Evolutionary conservation across 192 early-diverging fungal species (phyloP).

Genomic region (Piromyces sp.): DNA sequence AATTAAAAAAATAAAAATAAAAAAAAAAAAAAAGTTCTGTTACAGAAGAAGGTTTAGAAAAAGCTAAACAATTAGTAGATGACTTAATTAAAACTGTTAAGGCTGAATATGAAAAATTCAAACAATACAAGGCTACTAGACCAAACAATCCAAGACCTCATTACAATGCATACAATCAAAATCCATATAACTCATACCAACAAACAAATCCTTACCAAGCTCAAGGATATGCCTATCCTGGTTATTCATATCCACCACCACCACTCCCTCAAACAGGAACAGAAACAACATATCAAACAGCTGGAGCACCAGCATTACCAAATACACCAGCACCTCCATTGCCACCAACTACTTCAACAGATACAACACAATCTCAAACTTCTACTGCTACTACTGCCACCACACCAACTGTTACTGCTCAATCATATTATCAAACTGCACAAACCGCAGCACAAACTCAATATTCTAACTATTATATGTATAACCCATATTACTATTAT

Average conservation of each 20-base stretch:
- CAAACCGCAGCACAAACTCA: background rate
- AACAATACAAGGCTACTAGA: background rate
- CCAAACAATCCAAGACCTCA: background rate
- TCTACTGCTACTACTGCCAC: background rate
- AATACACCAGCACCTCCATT: background rate
- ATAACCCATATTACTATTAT: background rate
- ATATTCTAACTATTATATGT: background rate
- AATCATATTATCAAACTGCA: background rate
- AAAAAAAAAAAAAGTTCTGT: constrained; percentile 36
- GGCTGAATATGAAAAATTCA: constrained; percentile 44
- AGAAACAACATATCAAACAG: background rate
- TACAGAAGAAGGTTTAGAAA: constrained; percentile 43
- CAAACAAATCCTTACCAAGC: background rate
- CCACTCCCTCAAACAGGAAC: background rate
- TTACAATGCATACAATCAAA: background rate
- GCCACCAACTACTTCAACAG: background rate
- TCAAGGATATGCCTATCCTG: background rate
- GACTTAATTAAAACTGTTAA: constrained; percentile 66
- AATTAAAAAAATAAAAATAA: no score
- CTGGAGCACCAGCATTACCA: no score
- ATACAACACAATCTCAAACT: background rate
- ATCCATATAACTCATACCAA: background rate
- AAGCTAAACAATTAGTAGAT: constrained; percentile 47
- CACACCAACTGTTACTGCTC: background rate
- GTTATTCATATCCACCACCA: background rate